Conservation (phyloP, 1,284 basidiomycete species). For the Thelephora terrestris region DNA sequence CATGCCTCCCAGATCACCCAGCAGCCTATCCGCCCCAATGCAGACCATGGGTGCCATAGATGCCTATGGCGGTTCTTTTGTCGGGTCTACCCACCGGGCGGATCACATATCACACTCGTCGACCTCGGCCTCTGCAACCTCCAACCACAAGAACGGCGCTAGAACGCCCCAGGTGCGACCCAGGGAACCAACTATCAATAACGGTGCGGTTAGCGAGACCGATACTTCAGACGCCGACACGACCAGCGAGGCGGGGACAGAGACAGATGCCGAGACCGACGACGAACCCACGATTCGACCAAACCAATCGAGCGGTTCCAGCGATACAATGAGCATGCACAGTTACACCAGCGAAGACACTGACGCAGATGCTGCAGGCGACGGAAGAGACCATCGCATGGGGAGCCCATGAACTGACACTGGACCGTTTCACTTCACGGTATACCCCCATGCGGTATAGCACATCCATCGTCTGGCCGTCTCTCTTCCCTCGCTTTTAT, state of each 20-base stretch:
- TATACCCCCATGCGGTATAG: no score
- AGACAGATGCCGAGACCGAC: slow-evolving; percentile 52
- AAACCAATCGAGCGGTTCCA: slow-evolving; percentile 25
- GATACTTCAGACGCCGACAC: slow-evolving; percentile 18
- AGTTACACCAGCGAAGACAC: slow-evolving; percentile 22
- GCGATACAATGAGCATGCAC: slow-evolving; percentile 28
- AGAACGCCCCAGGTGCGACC: slow-evolving; percentile 14
- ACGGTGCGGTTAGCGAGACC: background rate
- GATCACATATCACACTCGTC: no score
- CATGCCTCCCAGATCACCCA: slow-evolving; percentile 16
- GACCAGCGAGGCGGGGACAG: slow-evolving; percentile 30
- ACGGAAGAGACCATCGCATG: background rate
- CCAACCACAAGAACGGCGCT: background rate
- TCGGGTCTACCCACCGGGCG: background rate
- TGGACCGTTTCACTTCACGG: no score
- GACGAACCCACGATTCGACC: slow-evolving; percentile 70
- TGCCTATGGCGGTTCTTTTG: slow-evolving; percentile 22
- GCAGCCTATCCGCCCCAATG: slow-evolving; percentile 28
- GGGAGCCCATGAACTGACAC: background rate
- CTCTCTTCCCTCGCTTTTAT: no score
- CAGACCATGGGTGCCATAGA: slow-evolving; percentile 47
- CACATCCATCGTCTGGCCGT: no score
- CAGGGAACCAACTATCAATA: background rate
- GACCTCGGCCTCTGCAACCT: no score
- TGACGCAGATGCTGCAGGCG: slow-evolving; percentile 7